These are phyloP conservation scores for Dichotomopilus funicola DNA, from an alignment of 2,329 filamentous ascomycete genomes.

Conservation along the genomic window DNA sequence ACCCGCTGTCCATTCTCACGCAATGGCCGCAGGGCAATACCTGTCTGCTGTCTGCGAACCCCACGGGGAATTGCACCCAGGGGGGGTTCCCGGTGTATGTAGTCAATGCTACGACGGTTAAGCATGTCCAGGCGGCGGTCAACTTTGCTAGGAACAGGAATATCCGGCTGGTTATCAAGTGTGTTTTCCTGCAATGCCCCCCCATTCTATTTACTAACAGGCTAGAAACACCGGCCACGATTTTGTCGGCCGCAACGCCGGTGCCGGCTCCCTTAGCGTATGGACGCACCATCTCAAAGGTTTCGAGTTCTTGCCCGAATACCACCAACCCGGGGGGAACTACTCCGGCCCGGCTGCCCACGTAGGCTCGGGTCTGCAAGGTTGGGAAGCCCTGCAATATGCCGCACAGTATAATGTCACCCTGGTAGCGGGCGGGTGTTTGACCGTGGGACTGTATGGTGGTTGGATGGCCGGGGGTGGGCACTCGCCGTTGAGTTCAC, in stretches of 20 bases:
- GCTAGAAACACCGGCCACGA: slow-evolving; percentile 46
- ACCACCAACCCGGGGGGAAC: slow-evolving; percentile 20
- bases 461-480: slow-evolving; percentile 48
- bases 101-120: slow-evolving; percentile 32
- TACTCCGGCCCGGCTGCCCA: slow-evolving; percentile 43
- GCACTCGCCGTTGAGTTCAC: slow-evolving; percentile 41
- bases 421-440: slow-evolving; percentile 14
- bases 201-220: background rate
- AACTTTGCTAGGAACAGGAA: slow-evolving; percentile 38
- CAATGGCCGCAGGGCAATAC: slow-evolving; percentile 32
- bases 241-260: slow-evolving; percentile 15
- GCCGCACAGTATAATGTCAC: slow-evolving; percentile 11
- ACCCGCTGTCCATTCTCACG: slow-evolving; percentile 28
- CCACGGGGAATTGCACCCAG: slow-evolving; percentile 28
- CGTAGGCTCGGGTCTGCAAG: slow-evolving; percentile 38
- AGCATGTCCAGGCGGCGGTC: slow-evolving; percentile 32
- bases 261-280: slow-evolving; percentile 46
- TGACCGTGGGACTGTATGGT: slow-evolving; percentile 38
- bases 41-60: slow-evolving; percentile 23
- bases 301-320: slow-evolving; percentile 32
- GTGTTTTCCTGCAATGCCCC: background rate
- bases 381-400: slow-evolving; percentile 6
- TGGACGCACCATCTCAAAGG: slow-evolving; percentile 50
- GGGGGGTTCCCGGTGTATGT: slow-evolving; percentile 33
- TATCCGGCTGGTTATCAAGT: slow-evolving; percentile 35